Conservation (phyloP, 768 basidiomycete species). For the Phaeotremella fagi region DNA sequence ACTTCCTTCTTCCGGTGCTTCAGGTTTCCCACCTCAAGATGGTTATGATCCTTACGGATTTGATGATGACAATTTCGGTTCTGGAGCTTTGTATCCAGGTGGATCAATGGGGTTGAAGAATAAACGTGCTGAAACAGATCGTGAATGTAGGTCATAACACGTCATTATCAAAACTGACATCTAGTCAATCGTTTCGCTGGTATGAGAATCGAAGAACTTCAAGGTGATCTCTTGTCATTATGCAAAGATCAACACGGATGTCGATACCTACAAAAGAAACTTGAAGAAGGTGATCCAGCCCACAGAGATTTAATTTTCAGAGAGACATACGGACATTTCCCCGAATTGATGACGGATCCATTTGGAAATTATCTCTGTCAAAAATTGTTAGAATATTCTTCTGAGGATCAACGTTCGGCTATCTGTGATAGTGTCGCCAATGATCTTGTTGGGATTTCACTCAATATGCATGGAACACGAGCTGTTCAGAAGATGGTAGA, state of each 20-base stretch:
- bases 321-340: conserved; percentile 95
- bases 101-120: conserved; percentile 71
- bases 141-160: conserved; percentile 59
- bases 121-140: conserved; percentile 86
- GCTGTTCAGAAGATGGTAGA: conserved; percentile 99
- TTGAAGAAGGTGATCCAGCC: conserved; percentile 90
- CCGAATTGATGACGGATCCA: conserved; percentile 98
- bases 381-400: conserved; percentile 92
- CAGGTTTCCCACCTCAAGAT: conserved; percentile 23
- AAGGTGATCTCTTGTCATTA: conserved; percentile 84
- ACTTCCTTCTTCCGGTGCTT: conserved; percentile 18
- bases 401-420: conserved; percentile 92
- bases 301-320: conserved; percentile 99
- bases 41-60: conserved; percentile 44
- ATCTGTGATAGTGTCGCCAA: conserved; percentile 97
- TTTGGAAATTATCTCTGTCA: conserved; percentile 99
- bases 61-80: conserved; percentile 47
- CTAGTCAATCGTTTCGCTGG: conserved; percentile 95
- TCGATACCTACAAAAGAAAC: conserved; percentile 95
- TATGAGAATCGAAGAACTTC: conserved; percentile 87
- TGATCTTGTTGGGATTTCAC: conserved; percentile 92
- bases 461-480: conserved; percentile 99
- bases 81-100: conserved; percentile 46
- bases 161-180: background rate
- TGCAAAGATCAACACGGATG: conserved; percentile 99